phyloP scores from a whole-genome alignment of 495 filamentous ascomycete genomes.

The Penicillium odoratum region DNA sequence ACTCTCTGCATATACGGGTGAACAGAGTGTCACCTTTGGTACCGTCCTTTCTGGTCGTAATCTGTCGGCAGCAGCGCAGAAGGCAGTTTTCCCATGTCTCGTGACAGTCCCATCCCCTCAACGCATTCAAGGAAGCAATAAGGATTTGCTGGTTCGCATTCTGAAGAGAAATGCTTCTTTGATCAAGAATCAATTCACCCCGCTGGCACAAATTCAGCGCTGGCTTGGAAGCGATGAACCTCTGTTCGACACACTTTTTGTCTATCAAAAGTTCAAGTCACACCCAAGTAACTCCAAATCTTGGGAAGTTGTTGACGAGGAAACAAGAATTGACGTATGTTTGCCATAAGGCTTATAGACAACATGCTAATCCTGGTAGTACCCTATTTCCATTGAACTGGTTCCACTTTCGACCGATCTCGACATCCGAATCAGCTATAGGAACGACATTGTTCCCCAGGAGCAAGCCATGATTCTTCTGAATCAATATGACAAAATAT shows the following conservation, averaged over 20 bases:
- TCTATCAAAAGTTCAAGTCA: constrained; percentile 63
- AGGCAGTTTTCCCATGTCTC: constrained; percentile 69
- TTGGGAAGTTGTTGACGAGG: constrained; percentile 55
- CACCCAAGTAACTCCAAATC: constrained; percentile 7
- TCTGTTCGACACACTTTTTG: constrained; percentile 78
- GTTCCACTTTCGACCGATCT: constrained; percentile 52
- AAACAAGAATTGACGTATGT: constrained; percentile 57
- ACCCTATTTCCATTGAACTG: constrained; percentile 71
- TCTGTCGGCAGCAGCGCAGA: constrained; percentile 47
- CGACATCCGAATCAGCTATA: constrained; percentile 60
- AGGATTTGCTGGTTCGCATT: constrained; percentile 54
- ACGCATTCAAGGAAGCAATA: constrained; percentile 49
- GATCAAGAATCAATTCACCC: constrained; percentile 66
- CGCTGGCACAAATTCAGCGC: constrained; percentile 65
- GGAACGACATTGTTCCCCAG: constrained; percentile 56
- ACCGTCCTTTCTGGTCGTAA: constrained; percentile 71
- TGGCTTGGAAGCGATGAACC: constrained; percentile 59
- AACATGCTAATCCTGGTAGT: constrained; percentile 38
- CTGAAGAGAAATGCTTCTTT: constrained; percentile 60
- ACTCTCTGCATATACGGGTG: constrained; percentile 70
- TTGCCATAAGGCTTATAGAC: constrained; percentile 14
- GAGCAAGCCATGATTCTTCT: constrained; percentile 55
- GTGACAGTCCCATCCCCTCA: constrained; percentile 68
- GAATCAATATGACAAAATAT: constrained; percentile 31
- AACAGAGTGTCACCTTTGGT: constrained; percentile 66